These are phyloP conservation scores for Zizania latifolia DNA, from an alignment of 176 grass and related monocot species.

Conservation along the genomic window DNA sequence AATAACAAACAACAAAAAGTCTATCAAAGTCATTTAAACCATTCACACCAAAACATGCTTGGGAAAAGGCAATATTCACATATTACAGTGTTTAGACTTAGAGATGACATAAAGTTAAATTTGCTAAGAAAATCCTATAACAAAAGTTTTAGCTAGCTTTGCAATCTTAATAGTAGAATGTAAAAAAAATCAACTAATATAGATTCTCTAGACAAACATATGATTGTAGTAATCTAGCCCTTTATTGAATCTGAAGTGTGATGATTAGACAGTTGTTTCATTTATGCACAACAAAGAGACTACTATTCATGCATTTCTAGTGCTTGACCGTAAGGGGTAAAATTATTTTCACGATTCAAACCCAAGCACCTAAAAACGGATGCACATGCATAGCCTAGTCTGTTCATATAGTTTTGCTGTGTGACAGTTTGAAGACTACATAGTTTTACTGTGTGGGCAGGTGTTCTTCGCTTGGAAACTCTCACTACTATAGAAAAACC, in stretches of 20 bases:
- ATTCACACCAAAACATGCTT: slow-evolving; percentile 15
- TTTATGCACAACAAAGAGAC: not conserved
- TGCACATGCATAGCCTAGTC: not conserved
- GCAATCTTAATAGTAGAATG: too few relatives aligned
- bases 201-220: slow-evolving; percentile 4
- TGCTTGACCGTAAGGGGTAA: not conserved
- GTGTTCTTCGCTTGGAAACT: too few relatives aligned
- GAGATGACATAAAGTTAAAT: too few relatives aligned
- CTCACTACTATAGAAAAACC: too few relatives aligned
- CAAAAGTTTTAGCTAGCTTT: too few relatives aligned
- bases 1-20: slow-evolving; percentile 16
- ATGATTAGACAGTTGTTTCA: not conserved
- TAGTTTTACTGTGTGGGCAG: too few relatives aligned
- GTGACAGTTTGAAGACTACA: not conserved
- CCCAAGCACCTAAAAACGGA: not conserved
- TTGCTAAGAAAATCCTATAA: too few relatives aligned
- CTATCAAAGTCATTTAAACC: slow-evolving; percentile 6
- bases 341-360: slow-evolving; percentile 11
- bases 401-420: not conserved
- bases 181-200: not conserved
- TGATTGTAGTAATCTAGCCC: not conserved
- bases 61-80: too few relatives aligned
- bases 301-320: not conserved
- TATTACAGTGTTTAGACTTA: too few relatives aligned
- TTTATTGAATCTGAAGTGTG: not conserved